Evolutionary conservation across 345 rosid species (phyloP).

Genomic region (Acer campestre): DNA sequence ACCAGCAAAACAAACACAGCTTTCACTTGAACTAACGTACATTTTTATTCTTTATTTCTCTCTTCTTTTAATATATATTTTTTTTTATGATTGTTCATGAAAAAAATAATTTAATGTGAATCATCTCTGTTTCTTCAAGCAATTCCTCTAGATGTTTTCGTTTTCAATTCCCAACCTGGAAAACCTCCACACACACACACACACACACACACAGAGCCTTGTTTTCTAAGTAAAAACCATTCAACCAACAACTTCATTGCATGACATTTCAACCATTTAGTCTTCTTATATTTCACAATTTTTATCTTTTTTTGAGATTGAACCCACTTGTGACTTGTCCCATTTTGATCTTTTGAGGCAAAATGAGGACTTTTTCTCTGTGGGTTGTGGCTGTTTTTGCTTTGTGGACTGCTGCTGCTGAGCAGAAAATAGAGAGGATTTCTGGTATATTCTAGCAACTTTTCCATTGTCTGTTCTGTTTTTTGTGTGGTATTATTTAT

Average conservation of each 20-base stretch:
- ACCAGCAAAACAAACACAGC: slow-evolving; percentile 52
- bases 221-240: slow-evolving; percentile 58
- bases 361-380: slow-evolving; percentile 37
- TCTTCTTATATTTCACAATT: slow-evolving; percentile 38
- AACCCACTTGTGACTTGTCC: slow-evolving; percentile 16
- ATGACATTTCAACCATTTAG: slow-evolving; percentile 69
- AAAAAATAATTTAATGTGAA: not conserved
- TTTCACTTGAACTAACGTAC: slow-evolving; percentile 26
- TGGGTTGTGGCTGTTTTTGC: slow-evolving; percentile 39
- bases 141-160: slow-evolving; percentile 43
- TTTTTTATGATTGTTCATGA: not conserved
- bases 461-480: not conserved
- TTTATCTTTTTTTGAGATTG: slow-evolving; percentile 21
- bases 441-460: slow-evolving; percentile 50
- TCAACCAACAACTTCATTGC: slow-evolving; percentile 74
- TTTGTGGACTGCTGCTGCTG: slow-evolving; percentile 25
- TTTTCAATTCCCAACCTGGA: slow-evolving; percentile 35
- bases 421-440: slow-evolving; percentile 70
- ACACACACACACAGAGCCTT: slow-evolving; percentile 28
- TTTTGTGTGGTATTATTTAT: not conserved
- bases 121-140: slow-evolving; percentile 75
- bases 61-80: not conserved
- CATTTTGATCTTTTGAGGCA: slow-evolving; percentile 21
- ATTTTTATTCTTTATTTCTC: not conserved
- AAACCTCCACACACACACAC: slow-evolving; percentile 27